Base-by-base conservation (phyloP, 176 grass and related monocot species). In the Cenchrus purpureus region DNA sequence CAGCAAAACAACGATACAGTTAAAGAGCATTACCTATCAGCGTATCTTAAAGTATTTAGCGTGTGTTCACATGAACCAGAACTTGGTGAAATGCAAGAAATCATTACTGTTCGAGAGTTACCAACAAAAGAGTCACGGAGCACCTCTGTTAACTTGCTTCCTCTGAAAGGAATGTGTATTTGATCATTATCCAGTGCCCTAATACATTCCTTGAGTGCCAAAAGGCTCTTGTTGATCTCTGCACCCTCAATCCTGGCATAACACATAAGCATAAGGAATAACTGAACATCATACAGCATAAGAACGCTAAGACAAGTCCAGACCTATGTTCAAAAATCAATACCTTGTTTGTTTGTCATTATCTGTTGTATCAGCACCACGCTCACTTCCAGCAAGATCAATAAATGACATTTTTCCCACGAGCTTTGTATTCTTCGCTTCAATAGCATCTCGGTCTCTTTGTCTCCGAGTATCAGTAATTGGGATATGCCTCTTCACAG, bases 31-130 rank as follows among this genome's bases (percentile, higher is more conserved):
- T 94, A 99, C 97, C 97, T 96, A 68, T 99, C 97, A 0, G 97
- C 97, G 14, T 99, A 99, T 99, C 97, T 91, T 60, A 99, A 90
- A 3, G 97, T 99, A 85, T 99, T 99, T 62, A 85, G 68, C n/a
- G 91, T 96, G 56, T 92, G 94, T 70, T 96, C 91, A 66, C 91
- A 96, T 73, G 94, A 93, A 57, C 84, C 80, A 82, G 91, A 69
- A 84, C 77, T 93, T 71, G 91, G 94, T 8, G 94, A 96, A 63
- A 96, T 84, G 62, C 94, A 96, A 82, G 88, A 91, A 79, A 96
- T 93, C 94, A 96, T 93, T 55, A 96, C 89, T 8, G 86, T 96
- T 62, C 91, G 86, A 31, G 91, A 91, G 66, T 96, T 88, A 14
- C 94, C 88, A 64, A 91, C 91, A 82, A 96, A 96, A 1, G 94